Percentiles rank a stretch among this genome's conserved stretches.
phyloP scores from a whole-genome alignment of 1,139 yeast genomes.

The Suhomyces atakaporum region DNA sequence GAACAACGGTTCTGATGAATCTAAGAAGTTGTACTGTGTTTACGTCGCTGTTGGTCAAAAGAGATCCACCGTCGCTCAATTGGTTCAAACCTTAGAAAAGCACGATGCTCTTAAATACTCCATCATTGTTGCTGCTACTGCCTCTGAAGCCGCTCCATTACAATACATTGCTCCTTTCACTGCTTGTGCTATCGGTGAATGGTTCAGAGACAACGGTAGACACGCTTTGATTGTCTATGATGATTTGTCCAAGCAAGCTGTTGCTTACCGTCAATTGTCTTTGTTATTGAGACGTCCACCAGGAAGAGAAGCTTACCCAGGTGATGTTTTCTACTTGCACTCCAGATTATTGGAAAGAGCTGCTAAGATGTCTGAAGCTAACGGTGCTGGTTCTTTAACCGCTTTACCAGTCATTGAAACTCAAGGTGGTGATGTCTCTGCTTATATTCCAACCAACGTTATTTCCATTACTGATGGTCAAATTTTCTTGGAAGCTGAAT shows the following conservation, averaged over 20 bases:
- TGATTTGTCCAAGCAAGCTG: slow-evolving; percentile 99
- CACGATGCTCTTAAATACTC: slow-evolving; percentile 97
- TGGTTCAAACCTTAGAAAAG: slow-evolving; percentile 98
- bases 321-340: slow-evolving; percentile 96
- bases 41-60: slow-evolving; percentile 99
- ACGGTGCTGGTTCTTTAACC: slow-evolving; percentile 94
- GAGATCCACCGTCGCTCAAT: slow-evolving; percentile 99
- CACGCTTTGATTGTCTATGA: slow-evolving; percentile 97
- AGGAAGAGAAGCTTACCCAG: slow-evolving; percentile 97
- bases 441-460: slow-evolving; percentile 96
- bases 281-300: slow-evolving; percentile 97
- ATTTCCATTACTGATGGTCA: slow-evolving; percentile 98
- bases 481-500: slow-evolving; percentile 98
- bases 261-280: slow-evolving; percentile 99
- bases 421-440: slow-evolving; percentile 99
- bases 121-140: slow-evolving; percentile 98
- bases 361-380: slow-evolving; percentile 89
- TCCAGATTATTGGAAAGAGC: slow-evolving; percentile 96
- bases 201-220: slow-evolving; percentile 99
- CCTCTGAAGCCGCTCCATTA: slow-evolving; percentile 99
- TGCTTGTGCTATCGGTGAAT: slow-evolving; percentile 99
- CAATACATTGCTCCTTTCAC: slow-evolving; percentile 99
- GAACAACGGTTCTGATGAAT: slow-evolving; percentile 93
- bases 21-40: slow-evolving; percentile 98
- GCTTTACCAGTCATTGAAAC: slow-evolving; percentile 97